Conservation (phyloP, 176 grass and related monocot species). For the Aegilops tauschii region DNA sequence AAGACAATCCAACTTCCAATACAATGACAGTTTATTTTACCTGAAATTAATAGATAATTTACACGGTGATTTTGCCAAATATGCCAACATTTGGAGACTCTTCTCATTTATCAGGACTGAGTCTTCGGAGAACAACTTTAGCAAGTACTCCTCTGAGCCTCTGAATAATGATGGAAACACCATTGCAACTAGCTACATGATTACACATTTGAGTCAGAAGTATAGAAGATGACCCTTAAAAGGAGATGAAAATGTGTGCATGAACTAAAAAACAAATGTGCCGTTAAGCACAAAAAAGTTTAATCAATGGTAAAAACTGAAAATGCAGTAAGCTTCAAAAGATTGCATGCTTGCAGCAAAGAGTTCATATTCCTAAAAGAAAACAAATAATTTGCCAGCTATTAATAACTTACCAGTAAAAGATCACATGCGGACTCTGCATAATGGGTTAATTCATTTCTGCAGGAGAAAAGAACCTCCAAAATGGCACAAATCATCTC, state of each 20-base stretch:
- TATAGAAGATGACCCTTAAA: slow-evolving; percentile 20
- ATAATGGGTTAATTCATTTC: slow-evolving; percentile 37
- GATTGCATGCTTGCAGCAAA: slow-evolving; percentile 18
- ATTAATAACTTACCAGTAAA: slow-evolving; percentile 68
- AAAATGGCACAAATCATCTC: slow-evolving; percentile 75
- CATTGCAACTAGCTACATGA: slow-evolving; percentile 61
- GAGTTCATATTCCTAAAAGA: slow-evolving; percentile 4
- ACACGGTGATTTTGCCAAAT: slow-evolving; percentile 53
- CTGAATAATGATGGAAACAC: slow-evolving; percentile 66
- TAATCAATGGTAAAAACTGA: slow-evolving; percentile 5
- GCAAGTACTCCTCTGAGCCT: slow-evolving; percentile 56
- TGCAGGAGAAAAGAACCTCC: slow-evolving; percentile 48
- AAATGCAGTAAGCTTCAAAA: neutral
- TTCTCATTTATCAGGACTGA: slow-evolving; percentile 68
- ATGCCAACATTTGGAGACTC: slow-evolving; percentile 63
- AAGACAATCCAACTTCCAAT: slow-evolving; percentile 24
- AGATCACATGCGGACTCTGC: slow-evolving; percentile 53
- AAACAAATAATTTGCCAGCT: neutral
- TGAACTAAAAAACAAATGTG: neutral
- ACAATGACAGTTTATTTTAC: slow-evolving; percentile 42
- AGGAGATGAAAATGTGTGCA: slow-evolving; percentile 10
- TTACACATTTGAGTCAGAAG: slow-evolving; percentile 28
- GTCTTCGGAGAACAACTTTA: slow-evolving; percentile 66
- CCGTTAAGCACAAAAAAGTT: neutral
- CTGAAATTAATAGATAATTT: slow-evolving; percentile 70